Conservation (phyloP, 176 grass and related monocot species). For the Carex kokanica region DNA sequence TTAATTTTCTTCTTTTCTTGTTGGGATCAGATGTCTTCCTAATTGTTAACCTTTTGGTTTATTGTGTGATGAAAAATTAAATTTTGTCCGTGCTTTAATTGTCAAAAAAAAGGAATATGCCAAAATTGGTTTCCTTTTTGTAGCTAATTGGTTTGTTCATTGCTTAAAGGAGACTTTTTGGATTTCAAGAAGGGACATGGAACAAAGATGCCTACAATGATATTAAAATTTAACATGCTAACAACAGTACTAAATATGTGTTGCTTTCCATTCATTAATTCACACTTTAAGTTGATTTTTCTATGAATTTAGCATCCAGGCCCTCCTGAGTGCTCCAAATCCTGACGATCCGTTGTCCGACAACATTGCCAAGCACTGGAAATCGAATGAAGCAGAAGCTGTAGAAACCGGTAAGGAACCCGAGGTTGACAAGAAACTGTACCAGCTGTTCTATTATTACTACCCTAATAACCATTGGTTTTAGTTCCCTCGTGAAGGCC, state of each 20-base stretch:
- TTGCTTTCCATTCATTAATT: constrained; percentile 5
- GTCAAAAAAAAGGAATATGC: background rate
- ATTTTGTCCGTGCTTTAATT: background rate
- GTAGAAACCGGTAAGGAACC: constrained; percentile 74
- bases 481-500: background rate
- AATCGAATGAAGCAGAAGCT: constrained; percentile 90
- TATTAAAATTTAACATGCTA: constrained; percentile 3
- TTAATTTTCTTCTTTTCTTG: background rate
- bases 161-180: background rate
- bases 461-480: background rate
- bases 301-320: constrained; percentile 73
- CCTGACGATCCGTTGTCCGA: constrained; percentile 95
- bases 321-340: constrained; percentile 93
- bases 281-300: constrained; percentile 17
- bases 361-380: constrained; percentile 98
- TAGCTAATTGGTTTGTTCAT: background rate
- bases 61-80: background rate
- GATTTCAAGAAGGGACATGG: background rate
- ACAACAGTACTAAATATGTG: background rate
- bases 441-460: background rate
- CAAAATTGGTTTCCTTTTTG: background rate
- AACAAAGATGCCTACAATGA: background rate
- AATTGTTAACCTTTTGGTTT: background rate
- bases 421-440: background rate
- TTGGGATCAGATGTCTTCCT: background rate